Percentiles rank a stretch among this genome's conserved stretches.
Evolutionary conservation across 257 asterid species (phyloP).

Genomic region (Fraxinus pennsylvanica): DNA sequence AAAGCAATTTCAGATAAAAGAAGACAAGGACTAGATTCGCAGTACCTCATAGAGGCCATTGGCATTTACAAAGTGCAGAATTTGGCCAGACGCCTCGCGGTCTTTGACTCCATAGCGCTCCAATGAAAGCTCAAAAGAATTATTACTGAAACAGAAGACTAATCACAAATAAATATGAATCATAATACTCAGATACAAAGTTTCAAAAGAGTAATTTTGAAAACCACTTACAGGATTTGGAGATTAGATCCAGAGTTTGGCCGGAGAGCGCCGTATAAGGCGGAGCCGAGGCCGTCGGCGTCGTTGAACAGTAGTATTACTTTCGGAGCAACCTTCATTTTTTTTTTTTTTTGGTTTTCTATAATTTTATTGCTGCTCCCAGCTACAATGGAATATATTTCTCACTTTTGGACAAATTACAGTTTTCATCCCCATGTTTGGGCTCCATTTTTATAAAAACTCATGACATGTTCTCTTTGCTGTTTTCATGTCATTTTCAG

Average conservation of each 20-base stretch:
- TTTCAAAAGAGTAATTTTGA: neutral
- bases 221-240: constrained; percentile 44
- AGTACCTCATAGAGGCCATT: constrained; percentile 57
- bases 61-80: constrained; percentile 51
- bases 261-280: constrained; percentile 50
- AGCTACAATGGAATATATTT: too few species aligned
- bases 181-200: neutral
- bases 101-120: constrained; percentile 65
- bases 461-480: too few species aligned
- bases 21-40: neutral
- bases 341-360: neutral
- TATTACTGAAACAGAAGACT: constrained; percentile 45
- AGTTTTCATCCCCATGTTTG: neutral
- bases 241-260: constrained; percentile 47
- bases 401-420: neutral
- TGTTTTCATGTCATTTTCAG: too few species aligned
- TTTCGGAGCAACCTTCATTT: constrained; percentile 62
- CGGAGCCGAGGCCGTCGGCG: constrained; percentile 52
- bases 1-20: neutral
- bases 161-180: neutral
- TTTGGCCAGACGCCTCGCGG: constrained; percentile 52
- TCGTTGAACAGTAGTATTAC: constrained; percentile 63
- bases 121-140: constrained; percentile 59
- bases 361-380: neutral
- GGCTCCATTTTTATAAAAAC: too few species aligned